phyloP scores from a whole-genome alignment of 2,329 filamentous ascomycete genomes.

The Salinomyces thailandicus region DNA sequence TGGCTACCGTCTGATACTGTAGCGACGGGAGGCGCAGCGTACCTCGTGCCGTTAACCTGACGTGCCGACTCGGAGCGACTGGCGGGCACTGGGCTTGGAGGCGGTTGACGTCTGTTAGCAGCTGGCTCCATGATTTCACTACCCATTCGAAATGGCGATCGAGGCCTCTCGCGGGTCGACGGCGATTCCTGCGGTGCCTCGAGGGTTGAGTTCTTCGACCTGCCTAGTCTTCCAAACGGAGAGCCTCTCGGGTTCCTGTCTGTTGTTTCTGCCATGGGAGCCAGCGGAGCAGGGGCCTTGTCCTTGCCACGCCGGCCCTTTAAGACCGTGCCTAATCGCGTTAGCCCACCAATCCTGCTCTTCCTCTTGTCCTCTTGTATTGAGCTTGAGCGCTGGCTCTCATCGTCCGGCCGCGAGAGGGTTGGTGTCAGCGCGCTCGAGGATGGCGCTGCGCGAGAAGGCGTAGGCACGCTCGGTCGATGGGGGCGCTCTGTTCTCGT shows the following conservation, averaged over 20 bases:
- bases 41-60: constrained; percentile 15
- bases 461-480: constrained; percentile 7
- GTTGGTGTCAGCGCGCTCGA: constrained; percentile 13
- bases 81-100: constrained; percentile 7
- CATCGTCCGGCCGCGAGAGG: constrained; percentile 14
- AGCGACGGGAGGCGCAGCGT: constrained; percentile 8
- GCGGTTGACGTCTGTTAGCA: constrained; percentile 3
- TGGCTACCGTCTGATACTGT: constrained; percentile 22
- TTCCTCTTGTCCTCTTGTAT: constrained; percentile 31
- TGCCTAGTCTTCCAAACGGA: constrained; percentile 42
- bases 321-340: constrained; percentile 59
- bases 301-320: constrained; percentile 40
- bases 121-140: constrained; percentile 22
- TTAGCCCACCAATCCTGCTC: constrained; percentile 40
- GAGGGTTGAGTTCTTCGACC: constrained; percentile 49
- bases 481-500: constrained; percentile 6
- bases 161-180: constrained; percentile 15
- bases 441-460: constrained; percentile 7
- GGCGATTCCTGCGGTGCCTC: constrained; percentile 21
- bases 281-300: constrained; percentile 30
- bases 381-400: constrained; percentile 35
- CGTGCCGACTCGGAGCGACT: constrained; percentile 10
- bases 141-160: constrained; percentile 22
- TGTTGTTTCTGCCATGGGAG: constrained; percentile 31
- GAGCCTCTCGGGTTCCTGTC: constrained; percentile 48